phyloP scores from a whole-genome alignment of 2,329 filamentous ascomycete genomes.

The Akanthomyces muscarius region DNA sequence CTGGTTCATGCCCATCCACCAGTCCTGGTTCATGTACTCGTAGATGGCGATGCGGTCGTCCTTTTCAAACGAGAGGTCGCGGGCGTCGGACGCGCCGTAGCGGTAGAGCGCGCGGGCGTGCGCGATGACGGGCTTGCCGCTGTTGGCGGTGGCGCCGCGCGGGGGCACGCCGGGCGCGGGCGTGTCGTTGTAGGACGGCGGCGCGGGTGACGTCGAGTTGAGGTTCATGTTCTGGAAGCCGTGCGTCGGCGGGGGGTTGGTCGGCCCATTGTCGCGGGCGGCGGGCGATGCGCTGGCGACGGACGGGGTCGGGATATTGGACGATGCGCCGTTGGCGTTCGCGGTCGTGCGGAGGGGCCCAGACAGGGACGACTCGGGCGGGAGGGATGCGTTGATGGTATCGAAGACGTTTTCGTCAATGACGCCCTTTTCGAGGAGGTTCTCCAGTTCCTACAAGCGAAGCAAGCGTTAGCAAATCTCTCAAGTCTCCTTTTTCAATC shows the following conservation, averaged over 20 bases:
- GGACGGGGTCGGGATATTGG: conserved; percentile 26
- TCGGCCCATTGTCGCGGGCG: conserved; percentile 28
- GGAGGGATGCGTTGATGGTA: conserved; percentile 69
- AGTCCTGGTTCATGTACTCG: conserved; percentile 95
- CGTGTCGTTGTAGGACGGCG: conserved; percentile 51
- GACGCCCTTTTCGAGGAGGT: conserved; percentile 75
- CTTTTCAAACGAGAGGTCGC: conserved; percentile 75
- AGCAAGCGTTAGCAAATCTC: not conserved
- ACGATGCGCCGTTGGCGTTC: conserved; percentile 17
- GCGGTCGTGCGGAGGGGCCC: conserved; percentile 42
- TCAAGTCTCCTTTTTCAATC: not conserved
- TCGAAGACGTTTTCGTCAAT: conserved; percentile 74
- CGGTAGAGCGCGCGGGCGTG: conserved; percentile 78
- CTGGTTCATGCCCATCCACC: conserved; percentile 89
- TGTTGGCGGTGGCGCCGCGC: conserved; percentile 25
- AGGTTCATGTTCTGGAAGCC: conserved; percentile 42
- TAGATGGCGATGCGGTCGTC: conserved; percentile 77
- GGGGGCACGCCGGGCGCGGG: conserved; percentile 39
- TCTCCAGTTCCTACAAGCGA: conserved; percentile 73
- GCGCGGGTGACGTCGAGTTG: conserved; percentile 35
- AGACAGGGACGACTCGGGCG: conserved; percentile 61
- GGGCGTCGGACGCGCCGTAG: conserved; percentile 73
- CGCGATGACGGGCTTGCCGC: conserved; percentile 57
- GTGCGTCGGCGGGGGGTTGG: conserved; percentile 30
- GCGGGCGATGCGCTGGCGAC: conserved; percentile 27